Percentiles rank a stretch among this genome's conserved stretches.
phyloP scores from a whole-genome alignment of 2,329 filamentous ascomycete species.

The Rhynchosporium graminicola region DNA sequence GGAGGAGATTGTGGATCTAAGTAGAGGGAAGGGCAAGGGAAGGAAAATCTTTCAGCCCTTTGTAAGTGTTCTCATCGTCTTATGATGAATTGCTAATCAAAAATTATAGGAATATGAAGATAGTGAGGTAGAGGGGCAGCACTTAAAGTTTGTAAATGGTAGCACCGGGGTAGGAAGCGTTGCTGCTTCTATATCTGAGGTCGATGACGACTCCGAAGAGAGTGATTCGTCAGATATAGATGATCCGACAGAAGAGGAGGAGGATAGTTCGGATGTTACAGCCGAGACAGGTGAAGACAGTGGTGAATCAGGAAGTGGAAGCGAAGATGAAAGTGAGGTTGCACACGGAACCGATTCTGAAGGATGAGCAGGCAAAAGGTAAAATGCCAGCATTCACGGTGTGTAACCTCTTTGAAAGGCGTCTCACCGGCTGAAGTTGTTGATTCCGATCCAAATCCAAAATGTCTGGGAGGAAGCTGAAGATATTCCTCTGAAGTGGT shows the following conservation, averaged over 20 bases:
- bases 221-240: neutral
- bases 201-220: neutral
- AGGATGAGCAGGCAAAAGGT: neutral
- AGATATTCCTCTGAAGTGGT: too few relatives aligned
- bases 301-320: neutral
- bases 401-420: too few relatives aligned
- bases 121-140: neutral
- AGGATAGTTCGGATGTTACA: neutral
- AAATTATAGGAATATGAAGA: neutral
- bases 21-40: neutral
- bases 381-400: too few relatives aligned
- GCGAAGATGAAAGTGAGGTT: neutral
- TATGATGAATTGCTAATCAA: neutral
- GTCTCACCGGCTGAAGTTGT: too few relatives aligned
- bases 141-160: neutral
- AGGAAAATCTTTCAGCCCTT: neutral
- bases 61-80: neutral
- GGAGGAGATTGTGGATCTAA: slow-evolving; percentile 12
- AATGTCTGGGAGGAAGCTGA: too few relatives aligned
- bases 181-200: neutral
- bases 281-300: neutral
- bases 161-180: neutral
- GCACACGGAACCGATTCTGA: neutral
- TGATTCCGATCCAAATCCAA: too few relatives aligned
- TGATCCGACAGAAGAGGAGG: neutral